These are phyloP conservation scores for Colletotrichum costaricense DNA, from an alignment of 2,329 filamentous ascomycete species.

Conservation along the genomic window DNA sequence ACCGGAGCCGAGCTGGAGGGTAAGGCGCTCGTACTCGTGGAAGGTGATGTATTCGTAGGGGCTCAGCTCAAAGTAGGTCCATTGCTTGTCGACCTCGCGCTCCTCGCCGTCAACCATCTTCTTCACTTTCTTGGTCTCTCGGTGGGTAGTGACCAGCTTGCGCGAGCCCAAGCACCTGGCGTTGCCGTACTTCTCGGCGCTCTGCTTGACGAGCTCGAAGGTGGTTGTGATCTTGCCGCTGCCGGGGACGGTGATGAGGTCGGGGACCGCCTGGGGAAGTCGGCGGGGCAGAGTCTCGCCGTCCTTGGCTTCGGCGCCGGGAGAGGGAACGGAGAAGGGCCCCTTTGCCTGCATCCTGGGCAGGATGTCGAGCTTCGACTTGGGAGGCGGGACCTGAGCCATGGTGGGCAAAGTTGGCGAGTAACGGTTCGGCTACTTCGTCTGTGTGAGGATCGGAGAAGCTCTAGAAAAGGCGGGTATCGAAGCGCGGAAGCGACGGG, in stretches of 20 bases:
- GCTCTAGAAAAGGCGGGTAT: background rate
- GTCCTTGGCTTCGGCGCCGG: slow-evolving; percentile 70
- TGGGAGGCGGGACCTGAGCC: slow-evolving; percentile 22
- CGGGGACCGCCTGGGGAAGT: slow-evolving; percentile 70
- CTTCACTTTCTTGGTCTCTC: slow-evolving; percentile 90
- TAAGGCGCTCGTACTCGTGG: slow-evolving; percentile 79
- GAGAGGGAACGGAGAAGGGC: slow-evolving; percentile 76
- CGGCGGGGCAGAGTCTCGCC: slow-evolving; percentile 83
- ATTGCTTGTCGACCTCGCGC: slow-evolving; percentile 85
- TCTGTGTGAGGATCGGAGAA: background rate
- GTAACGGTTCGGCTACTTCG: background rate
- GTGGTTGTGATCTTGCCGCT: slow-evolving; percentile 75
- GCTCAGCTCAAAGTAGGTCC: slow-evolving; percentile 88
- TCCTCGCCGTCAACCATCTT: slow-evolving; percentile 86
- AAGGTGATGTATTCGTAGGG: slow-evolving; percentile 82
- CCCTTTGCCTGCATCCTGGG: slow-evolving; percentile 67
- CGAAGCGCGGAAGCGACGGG: slow-evolving; percentile 9
- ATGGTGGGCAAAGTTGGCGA: slow-evolving; percentile 11
- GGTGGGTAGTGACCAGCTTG: slow-evolving; percentile 79
- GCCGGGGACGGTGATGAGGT: slow-evolving; percentile 69
- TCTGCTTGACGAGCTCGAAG: slow-evolving; percentile 79
- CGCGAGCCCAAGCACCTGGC: slow-evolving; percentile 76
- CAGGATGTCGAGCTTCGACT: slow-evolving; percentile 41
- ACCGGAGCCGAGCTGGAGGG: slow-evolving; percentile 75
- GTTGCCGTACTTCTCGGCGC: slow-evolving; percentile 74